These are phyloP conservation scores for Cordyceps fumosorosea DNA, from an alignment of 2,329 filamentous ascomycete species.

Conservation along the genomic window DNA sequence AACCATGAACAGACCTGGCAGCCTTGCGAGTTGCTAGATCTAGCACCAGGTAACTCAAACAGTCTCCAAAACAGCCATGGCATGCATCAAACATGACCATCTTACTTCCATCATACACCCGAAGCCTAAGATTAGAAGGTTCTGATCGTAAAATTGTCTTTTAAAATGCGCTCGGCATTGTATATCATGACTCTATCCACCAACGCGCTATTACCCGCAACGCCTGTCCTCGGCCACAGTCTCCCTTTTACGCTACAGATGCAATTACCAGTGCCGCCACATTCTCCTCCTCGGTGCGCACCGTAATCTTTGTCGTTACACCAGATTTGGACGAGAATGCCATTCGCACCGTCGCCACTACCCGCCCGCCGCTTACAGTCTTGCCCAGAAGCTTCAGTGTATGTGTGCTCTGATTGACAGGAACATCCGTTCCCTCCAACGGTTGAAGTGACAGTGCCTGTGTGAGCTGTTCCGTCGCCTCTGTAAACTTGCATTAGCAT, in stretches of 20 bases:
- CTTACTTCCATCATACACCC: neutral
- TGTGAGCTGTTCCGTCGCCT: conserved; percentile 86
- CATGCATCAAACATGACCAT: neutral
- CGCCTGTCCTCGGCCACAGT: conserved; percentile 21
- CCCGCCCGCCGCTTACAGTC: conserved; percentile 82
- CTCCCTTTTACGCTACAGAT: conserved; percentile 62
- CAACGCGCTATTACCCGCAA: conserved; percentile 31
- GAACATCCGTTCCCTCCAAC: conserved; percentile 88
- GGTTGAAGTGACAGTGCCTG: conserved; percentile 86
- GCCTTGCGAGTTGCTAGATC: neutral
- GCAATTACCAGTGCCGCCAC: conserved; percentile 79
- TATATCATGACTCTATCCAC: conserved; percentile 17
- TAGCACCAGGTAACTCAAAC: neutral
- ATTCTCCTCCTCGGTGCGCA: conserved; percentile 86
- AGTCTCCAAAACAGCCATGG: neutral
- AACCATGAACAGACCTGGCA: neutral
- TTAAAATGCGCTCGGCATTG: conserved; percentile 3
- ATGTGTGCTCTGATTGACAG: conserved; percentile 81
- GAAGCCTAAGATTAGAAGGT: neutral
- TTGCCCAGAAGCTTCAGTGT: conserved; percentile 95
- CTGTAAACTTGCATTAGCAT: conserved; percentile 38
- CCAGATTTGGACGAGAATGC: conserved; percentile 88
- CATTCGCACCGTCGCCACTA: conserved; percentile 85
- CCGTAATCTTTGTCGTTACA: conserved; percentile 91
- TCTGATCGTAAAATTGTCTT: neutral